phyloP scores from a whole-genome alignment of 768 basidiomycete genomes.

The Rickenella mellea region DNA sequence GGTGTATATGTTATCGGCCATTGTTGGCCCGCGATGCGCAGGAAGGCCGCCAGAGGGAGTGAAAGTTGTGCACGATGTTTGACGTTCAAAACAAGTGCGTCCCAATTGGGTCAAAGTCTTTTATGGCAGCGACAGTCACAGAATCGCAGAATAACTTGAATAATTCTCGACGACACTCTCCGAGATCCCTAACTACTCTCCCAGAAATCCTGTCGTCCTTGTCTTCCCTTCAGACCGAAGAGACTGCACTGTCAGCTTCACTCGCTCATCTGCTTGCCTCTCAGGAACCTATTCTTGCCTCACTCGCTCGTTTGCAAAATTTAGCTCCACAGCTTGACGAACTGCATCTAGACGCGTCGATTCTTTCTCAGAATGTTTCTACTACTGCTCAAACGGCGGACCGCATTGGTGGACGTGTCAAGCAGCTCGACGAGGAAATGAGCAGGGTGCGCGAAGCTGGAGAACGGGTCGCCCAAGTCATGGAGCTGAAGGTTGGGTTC shows the following conservation, averaged over 20 bases:
- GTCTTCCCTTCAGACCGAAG: constrained; percentile 66
- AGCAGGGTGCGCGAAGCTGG: constrained; percentile 77
- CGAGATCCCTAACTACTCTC: constrained; percentile 41
- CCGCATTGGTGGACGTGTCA: constrained; percentile 85
- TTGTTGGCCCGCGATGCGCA: constrained; percentile 26
- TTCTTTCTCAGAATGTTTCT: constrained; percentile 50
- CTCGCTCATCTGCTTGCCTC: constrained; percentile 64
- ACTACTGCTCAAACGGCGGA: constrained; percentile 74
- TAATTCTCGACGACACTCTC: constrained; percentile 15
- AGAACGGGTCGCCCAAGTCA: constrained; percentile 88
- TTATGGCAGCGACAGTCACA: no score
- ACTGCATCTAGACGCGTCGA: constrained; percentile 46
- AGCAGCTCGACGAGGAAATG: constrained; percentile 89
- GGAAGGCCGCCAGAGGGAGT: not conserved
- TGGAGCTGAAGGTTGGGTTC: constrained; percentile 79
- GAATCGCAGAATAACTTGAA: no score
- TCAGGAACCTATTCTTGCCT: constrained; percentile 51
- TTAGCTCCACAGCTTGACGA: constrained; percentile 55
- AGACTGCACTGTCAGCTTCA: constrained; percentile 64
- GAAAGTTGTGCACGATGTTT: not conserved
- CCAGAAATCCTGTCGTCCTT: constrained; percentile 68
- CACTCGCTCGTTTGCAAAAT: constrained; percentile 51
- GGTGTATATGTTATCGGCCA: constrained; percentile 90
- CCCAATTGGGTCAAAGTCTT: no score
- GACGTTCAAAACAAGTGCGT: no score